These are phyloP conservation scores for Epichloe uncinata DNA, from an alignment of 2,329 filamentous ascomycete species.

Conservation along the genomic window DNA sequence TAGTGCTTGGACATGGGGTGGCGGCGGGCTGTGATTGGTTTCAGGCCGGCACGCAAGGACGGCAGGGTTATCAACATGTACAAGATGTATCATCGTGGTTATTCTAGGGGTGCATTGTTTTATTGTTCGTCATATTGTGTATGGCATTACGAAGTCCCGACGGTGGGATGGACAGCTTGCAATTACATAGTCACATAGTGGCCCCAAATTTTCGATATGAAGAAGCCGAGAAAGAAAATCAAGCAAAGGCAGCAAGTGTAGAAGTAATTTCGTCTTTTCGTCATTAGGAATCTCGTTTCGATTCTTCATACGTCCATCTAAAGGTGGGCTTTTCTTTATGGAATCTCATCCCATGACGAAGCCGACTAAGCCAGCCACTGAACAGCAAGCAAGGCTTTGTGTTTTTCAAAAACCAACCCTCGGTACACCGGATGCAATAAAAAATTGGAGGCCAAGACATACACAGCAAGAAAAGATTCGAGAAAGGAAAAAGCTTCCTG, in stretches of 20 bases:
- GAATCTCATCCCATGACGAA: constrained; percentile 22
- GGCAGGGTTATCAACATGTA: no score
- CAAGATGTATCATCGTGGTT: no score
- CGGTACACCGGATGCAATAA: constrained; percentile 44
- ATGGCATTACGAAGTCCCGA: no score
- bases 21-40: not conserved
- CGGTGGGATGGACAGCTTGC: no score
- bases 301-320: constrained; percentile 19
- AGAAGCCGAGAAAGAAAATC: no score
- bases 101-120: no score
- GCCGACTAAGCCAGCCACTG: constrained; percentile 16
- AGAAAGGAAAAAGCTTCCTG: constrained; percentile 22
- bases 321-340: constrained; percentile 19
- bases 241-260: not conserved
- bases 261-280: not conserved
- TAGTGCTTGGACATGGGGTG: constrained; percentile 3
- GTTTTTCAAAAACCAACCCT: constrained; percentile 11
- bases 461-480: constrained; percentile 18
- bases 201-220: no score
- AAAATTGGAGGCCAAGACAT: constrained; percentile 16
- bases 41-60: no score
- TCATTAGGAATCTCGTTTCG: constrained; percentile 7
- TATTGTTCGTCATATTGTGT: no score
- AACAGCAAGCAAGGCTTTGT: constrained; percentile 19
- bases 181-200: no score